A percentile compares a stretch with the other conserved stretches of the same genome.
Conservation (phyloP, 192 early-diverging fungal species). For the Bifiguratus adelaidae region DNA sequence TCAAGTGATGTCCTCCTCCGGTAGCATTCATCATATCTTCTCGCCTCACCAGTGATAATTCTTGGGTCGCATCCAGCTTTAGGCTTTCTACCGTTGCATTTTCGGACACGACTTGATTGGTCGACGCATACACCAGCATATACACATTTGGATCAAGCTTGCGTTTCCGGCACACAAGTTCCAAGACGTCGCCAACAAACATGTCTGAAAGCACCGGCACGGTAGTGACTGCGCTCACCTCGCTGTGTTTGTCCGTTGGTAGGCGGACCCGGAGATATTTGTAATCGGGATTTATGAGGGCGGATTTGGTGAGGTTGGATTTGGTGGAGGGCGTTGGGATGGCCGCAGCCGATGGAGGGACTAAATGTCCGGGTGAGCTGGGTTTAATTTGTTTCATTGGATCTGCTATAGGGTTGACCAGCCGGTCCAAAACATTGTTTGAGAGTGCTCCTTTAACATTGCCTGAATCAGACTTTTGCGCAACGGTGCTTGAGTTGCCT, state of each 20-base stretch:
- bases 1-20: too few relatives aligned
- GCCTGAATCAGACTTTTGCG: too few relatives aligned
- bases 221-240: slow-evolving; percentile 88
- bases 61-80: too few relatives aligned
- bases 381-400: too few relatives aligned
- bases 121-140: slow-evolving; percentile 74
- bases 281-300: slow-evolving; percentile 19
- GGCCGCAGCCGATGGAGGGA: slow-evolving; percentile 13
- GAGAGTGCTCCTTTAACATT: too few relatives aligned
- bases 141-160: slow-evolving; percentile 80
- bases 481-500: too few relatives aligned
- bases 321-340: slow-evolving; percentile 24
- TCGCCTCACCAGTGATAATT: too few relatives aligned
- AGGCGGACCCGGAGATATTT: slow-evolving; percentile 42
- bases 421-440: background rate
- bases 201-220: slow-evolving; percentile 62
- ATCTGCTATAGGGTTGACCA: slow-evolving; percentile 13
- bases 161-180: slow-evolving; percentile 78
- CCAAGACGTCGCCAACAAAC: slow-evolving; percentile 71
- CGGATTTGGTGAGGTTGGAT: slow-evolving; percentile 21
- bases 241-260: slow-evolving; percentile 37
- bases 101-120: slow-evolving; percentile 59
- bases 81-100: slow-evolving; percentile 67
- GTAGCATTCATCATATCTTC: too few relatives aligned
- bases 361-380: too few relatives aligned